Percentiles rank a stretch among this genome's conserved stretches.
These are phyloP conservation scores for Hyaloscypha variabilis DNA, from an alignment of 495 filamentous ascomycete species.

Conservation along the genomic window DNA sequence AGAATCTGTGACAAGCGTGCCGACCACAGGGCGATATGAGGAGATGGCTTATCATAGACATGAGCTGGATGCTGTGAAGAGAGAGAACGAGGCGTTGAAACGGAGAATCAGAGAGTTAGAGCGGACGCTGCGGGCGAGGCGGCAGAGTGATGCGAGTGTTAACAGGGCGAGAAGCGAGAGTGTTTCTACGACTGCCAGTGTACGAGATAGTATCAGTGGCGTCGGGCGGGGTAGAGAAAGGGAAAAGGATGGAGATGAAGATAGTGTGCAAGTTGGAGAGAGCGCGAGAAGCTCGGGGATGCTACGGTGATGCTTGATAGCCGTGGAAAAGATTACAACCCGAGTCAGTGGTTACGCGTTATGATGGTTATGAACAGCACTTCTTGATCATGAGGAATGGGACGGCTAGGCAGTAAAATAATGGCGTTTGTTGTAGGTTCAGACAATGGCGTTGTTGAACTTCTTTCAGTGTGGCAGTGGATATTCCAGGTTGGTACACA, in stretches of 20 bases:
- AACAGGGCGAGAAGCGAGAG: constrained; percentile 40
- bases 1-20: constrained; percentile 36
- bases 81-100: constrained; percentile 80
- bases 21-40: constrained; percentile 66
- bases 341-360: constrained; percentile 3
- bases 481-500: neutral
- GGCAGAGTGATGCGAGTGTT: constrained; percentile 46
- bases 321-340: neutral
- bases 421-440: neutral
- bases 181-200: constrained; percentile 42
- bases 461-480: neutral
- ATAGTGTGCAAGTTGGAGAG: constrained; percentile 56
- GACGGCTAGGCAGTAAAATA: neutral
- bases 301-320: constrained; percentile 22
- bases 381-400: neutral
- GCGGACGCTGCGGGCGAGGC: constrained; percentile 45
- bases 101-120: constrained; percentile 77
- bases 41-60: constrained; percentile 67
- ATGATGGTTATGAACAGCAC: constrained; percentile 5
- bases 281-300: constrained; percentile 53
- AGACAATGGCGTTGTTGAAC: neutral
- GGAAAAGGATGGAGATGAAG: constrained; percentile 41
- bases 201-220: constrained; percentile 35
- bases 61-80: constrained; percentile 73
- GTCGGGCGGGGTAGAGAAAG: constrained; percentile 23